Conservation (phyloP, 1,284 basidiomycete genomes). For the Pascua guehoae region DNA sequence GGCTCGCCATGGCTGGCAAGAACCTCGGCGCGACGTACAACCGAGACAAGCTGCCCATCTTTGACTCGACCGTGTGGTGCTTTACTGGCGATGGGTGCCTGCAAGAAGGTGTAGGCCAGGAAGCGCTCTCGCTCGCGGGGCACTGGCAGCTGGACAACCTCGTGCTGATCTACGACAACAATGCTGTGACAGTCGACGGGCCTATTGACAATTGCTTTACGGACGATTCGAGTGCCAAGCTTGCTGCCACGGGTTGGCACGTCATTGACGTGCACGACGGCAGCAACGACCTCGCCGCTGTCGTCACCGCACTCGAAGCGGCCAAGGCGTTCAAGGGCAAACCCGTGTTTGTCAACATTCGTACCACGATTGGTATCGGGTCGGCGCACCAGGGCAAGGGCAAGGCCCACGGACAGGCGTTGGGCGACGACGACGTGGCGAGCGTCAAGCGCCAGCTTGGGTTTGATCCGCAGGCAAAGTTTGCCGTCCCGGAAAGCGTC, state of each 20-base stretch:
- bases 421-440: conserved; percentile 25
- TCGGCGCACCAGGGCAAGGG: conserved; percentile 19
- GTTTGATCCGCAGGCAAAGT: conserved; percentile 20
- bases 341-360: conserved; percentile 23
- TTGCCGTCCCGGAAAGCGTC: conserved; percentile 16
- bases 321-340: conserved; percentile 41
- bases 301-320: conserved; percentile 20
- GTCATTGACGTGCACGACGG: conserved; percentile 27
- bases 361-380: conserved; percentile 24
- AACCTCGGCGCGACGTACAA: conserved; percentile 27
- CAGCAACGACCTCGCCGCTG: conserved; percentile 21
- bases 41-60: conserved; percentile 15
- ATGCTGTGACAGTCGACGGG: conserved; percentile 33
- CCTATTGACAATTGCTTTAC: conserved; percentile 29
- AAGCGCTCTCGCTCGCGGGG: conserved; percentile 32
- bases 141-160: conserved; percentile 34
- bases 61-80: conserved; percentile 28
- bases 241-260: conserved; percentile 26
- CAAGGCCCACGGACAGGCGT: conserved; percentile 21
- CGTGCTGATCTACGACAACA: conserved; percentile 36
- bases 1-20: conserved; percentile 68
- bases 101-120: conserved; percentile 37
- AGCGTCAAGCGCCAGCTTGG: conserved; percentile 24
- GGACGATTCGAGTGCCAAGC: conserved; percentile 32
- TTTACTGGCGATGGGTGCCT: conserved; percentile 41